Evolutionary conservation across 1,139 yeast species (phyloP).

Genomic region (Pichia sp.): DNA sequence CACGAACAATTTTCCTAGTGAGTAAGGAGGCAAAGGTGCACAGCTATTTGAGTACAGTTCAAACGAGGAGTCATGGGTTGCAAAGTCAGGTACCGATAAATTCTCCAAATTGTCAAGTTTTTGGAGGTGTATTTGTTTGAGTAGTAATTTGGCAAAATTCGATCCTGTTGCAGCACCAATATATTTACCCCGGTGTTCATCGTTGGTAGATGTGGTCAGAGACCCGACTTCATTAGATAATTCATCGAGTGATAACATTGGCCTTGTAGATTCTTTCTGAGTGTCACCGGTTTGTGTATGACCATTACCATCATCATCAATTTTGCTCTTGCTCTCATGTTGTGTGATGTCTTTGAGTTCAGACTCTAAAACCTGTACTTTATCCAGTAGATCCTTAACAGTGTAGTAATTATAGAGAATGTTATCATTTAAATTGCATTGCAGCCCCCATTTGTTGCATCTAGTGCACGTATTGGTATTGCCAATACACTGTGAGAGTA

Average conservation of each 20-base stretch:
- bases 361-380: constrained; percentile 8
- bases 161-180: constrained; percentile 23
- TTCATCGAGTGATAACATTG: constrained; percentile 8
- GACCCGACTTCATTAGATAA: constrained; percentile 21
- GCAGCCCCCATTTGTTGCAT: constrained; percentile 14
- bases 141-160: constrained; percentile 18
- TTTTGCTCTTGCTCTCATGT: too few relatives aligned
- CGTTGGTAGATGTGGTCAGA: constrained; percentile 13
- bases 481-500: constrained; percentile 14
- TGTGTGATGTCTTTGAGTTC: constrained; percentile 1
- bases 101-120: constrained; percentile 11
- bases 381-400: constrained; percentile 12
- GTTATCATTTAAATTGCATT: constrained; percentile 16
- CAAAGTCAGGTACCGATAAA: constrained; percentile 9
- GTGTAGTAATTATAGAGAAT: constrained; percentile 19
- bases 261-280: background rate
- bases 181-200: constrained; percentile 15
- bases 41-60: constrained; percentile 11
- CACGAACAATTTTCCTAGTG: constrained; percentile 11
- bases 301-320: background rate
- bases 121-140: constrained; percentile 19
- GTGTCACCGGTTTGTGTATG: background rate
- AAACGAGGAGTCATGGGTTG: constrained; percentile 9
- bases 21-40: constrained; percentile 18
- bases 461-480: constrained; percentile 16